These are phyloP conservation scores for Erysimum cheiri DNA, from an alignment of 441 rosid species.

Conservation along the genomic window DNA sequence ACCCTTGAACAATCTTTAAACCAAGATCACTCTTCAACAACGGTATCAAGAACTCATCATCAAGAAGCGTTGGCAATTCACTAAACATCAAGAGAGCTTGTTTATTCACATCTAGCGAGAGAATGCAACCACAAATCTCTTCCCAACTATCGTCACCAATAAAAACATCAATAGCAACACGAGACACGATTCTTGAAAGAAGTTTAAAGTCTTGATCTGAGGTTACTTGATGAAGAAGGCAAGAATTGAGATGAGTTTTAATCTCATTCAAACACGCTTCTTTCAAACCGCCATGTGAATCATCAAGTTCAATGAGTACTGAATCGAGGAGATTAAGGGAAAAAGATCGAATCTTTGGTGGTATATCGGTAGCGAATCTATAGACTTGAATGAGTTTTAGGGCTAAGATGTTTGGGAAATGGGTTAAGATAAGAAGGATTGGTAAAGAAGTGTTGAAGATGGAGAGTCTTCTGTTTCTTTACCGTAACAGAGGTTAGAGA, in stretches of 20 bases:
- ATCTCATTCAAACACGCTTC: not conserved
- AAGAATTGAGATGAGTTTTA: not conserved
- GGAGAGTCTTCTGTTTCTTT: conserved; percentile 24
- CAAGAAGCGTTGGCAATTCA: conserved; percentile 24
- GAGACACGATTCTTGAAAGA: conserved; percentile 30
- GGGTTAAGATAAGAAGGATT: not conserved
- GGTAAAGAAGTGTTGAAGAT: conserved; percentile 15
- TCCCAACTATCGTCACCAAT: not conserved
- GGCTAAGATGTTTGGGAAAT: conserved; percentile 29
- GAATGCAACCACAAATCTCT: conserved; percentile 18
- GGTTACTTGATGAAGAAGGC: conserved; percentile 20
- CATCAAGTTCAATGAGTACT: conserved; percentile 29
- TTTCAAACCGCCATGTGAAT: not conserved
- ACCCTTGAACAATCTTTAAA: not conserved
- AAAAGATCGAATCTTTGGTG: conserved; percentile 14
- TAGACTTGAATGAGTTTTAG: conserved; percentile 23
- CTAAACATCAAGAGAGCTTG: conserved; percentile 20
- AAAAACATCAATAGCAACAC: conserved; percentile 24
- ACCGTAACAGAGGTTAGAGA: conserved; percentile 24
- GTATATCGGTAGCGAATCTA: not conserved
- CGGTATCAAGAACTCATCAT: conserved; percentile 23
- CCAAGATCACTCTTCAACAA: not conserved
- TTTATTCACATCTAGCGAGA: not conserved
- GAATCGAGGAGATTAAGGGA: conserved; percentile 19
- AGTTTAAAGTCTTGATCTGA: conserved; percentile 14